Percentiles rank a stretch among this genome's conserved stretches.
phyloP scores from a whole-genome alignment of 768 basidiomycete species.

The Tephrocybe sp. region DNA sequence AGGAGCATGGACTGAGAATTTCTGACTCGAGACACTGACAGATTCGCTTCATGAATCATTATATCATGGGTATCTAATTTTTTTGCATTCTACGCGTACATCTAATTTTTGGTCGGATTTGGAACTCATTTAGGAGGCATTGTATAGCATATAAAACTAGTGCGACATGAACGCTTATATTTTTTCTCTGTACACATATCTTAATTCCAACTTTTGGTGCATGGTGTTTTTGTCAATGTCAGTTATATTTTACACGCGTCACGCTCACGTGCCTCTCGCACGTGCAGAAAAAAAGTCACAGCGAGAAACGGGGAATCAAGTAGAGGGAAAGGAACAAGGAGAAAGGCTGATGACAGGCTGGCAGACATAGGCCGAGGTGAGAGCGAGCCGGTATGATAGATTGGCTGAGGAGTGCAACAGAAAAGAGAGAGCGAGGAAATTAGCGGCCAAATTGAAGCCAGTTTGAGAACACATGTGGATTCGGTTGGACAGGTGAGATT shows the following conservation, averaged over 20 bases:
- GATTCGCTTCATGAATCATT: slow-evolving; percentile 2
- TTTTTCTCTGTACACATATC: background rate
- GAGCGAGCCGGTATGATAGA: background rate
- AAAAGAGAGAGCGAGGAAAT: slow-evolving; percentile 2
- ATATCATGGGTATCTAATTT: too few species aligned
- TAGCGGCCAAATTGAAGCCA: slow-evolving; percentile 7
- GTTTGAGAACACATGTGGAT: slow-evolving; percentile 14
- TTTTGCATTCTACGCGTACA: too few species aligned
- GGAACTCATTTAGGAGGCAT: too few species aligned
- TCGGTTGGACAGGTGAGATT: slow-evolving; percentile 13
- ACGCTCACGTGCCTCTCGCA: slow-evolving; percentile 25
- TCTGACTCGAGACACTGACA: background rate
- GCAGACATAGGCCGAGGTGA: background rate
- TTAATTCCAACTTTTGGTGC: background rate
- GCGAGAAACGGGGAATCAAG: slow-evolving; percentile 14
- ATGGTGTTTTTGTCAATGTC: background rate
- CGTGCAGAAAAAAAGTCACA: slow-evolving; percentile 23
- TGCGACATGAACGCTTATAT: too few species aligned
- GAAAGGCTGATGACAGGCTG: slow-evolving; percentile 13
- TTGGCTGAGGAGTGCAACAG: background rate
- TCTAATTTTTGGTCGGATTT: too few species aligned
- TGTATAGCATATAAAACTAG: too few species aligned
- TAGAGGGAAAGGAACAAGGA: slow-evolving; percentile 14
- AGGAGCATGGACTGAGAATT: slow-evolving; percentile 32
- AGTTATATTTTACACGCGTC: slow-evolving; percentile 13